A percentile compares a stretch with the other conserved stretches of the same genome.
phyloP scores from a whole-genome alignment of 768 basidiomycete genomes.

The Boletus vermiculosoides region DNA sequence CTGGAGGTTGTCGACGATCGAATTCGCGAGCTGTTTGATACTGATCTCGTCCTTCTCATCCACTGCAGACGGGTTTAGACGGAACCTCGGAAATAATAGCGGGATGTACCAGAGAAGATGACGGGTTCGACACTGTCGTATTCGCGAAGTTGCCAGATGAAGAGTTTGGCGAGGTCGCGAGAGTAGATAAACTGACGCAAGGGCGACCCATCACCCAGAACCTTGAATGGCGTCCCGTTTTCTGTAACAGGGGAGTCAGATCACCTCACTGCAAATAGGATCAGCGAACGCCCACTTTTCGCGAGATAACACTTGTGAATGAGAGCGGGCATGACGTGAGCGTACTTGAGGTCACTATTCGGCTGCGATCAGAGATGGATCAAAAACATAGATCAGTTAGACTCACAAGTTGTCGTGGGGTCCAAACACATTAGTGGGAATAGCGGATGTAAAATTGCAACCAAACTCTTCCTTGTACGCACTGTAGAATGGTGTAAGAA shows the following conservation, averaged over 20 bases:
- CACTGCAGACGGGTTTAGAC: slow-evolving; percentile 43
- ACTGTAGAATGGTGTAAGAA: slow-evolving; percentile 38
- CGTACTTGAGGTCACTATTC: slow-evolving; percentile 76
- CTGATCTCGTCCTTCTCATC: slow-evolving; percentile 93
- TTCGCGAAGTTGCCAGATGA: slow-evolving; percentile 89
- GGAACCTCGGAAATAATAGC: not conserved
- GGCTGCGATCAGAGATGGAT: slow-evolving; percentile 7
- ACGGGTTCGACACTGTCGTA: slow-evolving; percentile 92
- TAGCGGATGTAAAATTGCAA: slow-evolving; percentile 92
- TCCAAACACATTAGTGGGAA: slow-evolving; percentile 97
- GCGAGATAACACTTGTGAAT: slow-evolving; percentile 93
- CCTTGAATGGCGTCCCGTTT: slow-evolving; percentile 76
- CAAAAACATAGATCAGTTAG: not conserved
- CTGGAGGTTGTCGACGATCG: slow-evolving; percentile 81
- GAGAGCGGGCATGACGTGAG: slow-evolving; percentile 93
- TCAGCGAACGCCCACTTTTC: slow-evolving; percentile 54
- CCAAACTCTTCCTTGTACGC: slow-evolving; percentile 97
- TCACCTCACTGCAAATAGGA: not conserved
- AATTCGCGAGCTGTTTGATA: slow-evolving; percentile 86
- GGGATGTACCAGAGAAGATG: slow-evolving; percentile 74
- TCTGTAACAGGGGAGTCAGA: slow-evolving; percentile 45
- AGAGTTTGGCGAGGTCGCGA: slow-evolving; percentile 90
- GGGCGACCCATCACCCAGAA: slow-evolving; percentile 89
- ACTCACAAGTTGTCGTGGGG: slow-evolving; percentile 89
- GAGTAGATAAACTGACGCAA: slow-evolving; percentile 98